Base-by-base conservation (phyloP, 139 green algal genomes). In the Coelastrella sp. region DNA sequence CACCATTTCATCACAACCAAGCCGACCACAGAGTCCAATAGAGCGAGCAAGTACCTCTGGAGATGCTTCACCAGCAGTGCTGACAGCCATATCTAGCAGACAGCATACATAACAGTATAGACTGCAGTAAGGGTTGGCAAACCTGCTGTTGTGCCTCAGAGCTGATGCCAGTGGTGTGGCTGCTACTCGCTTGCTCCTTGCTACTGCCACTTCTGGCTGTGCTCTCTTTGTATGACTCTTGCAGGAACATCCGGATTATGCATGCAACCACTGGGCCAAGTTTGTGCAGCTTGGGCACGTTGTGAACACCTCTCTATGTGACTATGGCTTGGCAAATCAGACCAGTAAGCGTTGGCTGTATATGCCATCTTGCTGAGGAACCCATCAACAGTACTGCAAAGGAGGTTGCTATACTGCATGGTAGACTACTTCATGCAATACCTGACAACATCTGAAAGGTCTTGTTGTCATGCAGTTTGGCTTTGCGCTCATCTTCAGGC, bases 371-470 rank as follows among this genome's bases (percentile, higher is more conserved):
- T 53, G 45, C 8, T 21, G 11, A 53, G 11, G 8, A 11, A 21
- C 45, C 45, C 0, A 57, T 13, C 45, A 57, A 57, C 45, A 23
- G 45, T 0, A 57, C 11, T 13, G 11, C 0, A 57, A 9, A 57
- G 11, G 11, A 57, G 11, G 11, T 53, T 8, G 8, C 45, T 9
- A 57, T 9, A 57, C 45, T 23, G 45, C 45, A 57, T 57, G 45
- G 1, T 9, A 57, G 15, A 57, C 45, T 72, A 30, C 2, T 71
- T 17, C 21, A 34, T 37, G 59, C 59, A 23, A 35, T 59, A 81
- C 75, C 75, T 82, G 75, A 45, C n/a, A 82, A 37, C 75, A 82
- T 69, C 51, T 82, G 75, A 53, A 82, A 82, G 19, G 75, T 82
- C 3, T 21, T 45, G 9, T 7, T 41, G 23, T 27, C 40, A 35